These are phyloP conservation scores for Tagetes patula DNA, from an alignment of 129 eudicot species.

Conservation along the genomic window DNA sequence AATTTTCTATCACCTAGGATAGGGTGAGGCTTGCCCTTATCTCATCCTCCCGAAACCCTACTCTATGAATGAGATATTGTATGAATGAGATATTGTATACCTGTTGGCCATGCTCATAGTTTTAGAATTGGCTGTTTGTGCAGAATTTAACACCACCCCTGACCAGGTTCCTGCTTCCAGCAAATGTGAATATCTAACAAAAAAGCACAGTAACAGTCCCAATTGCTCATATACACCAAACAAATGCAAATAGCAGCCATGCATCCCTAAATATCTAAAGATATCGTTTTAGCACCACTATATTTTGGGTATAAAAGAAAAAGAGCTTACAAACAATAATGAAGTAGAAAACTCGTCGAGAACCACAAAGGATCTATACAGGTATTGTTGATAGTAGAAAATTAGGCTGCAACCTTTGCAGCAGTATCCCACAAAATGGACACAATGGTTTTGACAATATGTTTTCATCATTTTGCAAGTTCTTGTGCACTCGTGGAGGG, in stretches of 20 bases:
- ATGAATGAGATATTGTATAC: not conserved
- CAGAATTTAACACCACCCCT: slow-evolving; percentile 8
- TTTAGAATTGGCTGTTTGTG: not conserved
- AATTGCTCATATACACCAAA: not conserved
- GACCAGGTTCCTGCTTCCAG: not conserved
- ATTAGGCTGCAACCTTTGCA: slow-evolving; percentile 65
- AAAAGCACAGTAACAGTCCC: not conserved
- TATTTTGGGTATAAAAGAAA: not conserved
- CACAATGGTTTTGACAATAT: slow-evolving; percentile 49
- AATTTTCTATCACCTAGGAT: too few species aligned
- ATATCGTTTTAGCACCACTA: not conserved
- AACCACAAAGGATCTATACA: slow-evolving; percentile 34
- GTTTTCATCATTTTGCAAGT: slow-evolving; percentile 8
- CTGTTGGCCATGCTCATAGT: not conserved
- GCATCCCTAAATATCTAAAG: not conserved
- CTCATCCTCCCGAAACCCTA: too few species aligned
- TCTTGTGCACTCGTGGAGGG: slow-evolving; percentile 39
- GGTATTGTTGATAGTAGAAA: slow-evolving; percentile 58
- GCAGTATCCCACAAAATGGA: slow-evolving; percentile 87
- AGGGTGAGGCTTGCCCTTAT: too few species aligned
- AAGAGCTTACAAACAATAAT: not conserved
- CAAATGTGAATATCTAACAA: not conserved
- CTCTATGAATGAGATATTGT: too few species aligned
- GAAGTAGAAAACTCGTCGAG: not conserved
- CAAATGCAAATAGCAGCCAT: slow-evolving; percentile 1